Base-by-base conservation (phyloP, 352 stramenopile genomes). In the Phytophthora brassicae region DNA sequence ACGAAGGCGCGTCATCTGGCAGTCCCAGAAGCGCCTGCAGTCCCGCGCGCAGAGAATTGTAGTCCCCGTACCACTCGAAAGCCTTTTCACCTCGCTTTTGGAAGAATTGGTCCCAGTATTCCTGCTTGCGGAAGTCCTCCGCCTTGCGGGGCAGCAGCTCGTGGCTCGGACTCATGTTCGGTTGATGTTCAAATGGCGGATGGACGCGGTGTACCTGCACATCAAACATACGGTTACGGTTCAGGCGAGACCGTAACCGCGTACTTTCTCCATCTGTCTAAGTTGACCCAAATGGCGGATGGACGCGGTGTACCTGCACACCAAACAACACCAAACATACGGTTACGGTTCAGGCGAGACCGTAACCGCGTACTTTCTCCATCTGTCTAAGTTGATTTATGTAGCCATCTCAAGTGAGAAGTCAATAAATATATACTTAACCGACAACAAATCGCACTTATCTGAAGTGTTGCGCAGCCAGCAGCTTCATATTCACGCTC, bases 11-110 rank as follows among this genome's bases (percentile, higher is more conserved):
- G 48, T 66, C 60, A 47, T 56, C 45, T 4, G 70, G 64, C 11
- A 77, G 56, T 5, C 60, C 53, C 29, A 82, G 58, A n/a, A 75
- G 39, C 26, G 46, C 49, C 33, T 79, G 57, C 41, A 93, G 59
- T 8, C 23, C 51, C 1, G 29, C 54, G n/a, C 68, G 67, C 26
- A 93, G 49, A 6, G 79, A 62, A 12, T 58, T 44, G 29, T 83
- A 93, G 43, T 84, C 68, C 9, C 84, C 83, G 44, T 93, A 94
- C 85, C 85, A 94, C 52, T 94, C 85, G 51, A 94, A 94, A 6
- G 84, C 81, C 45, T 85, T 62, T 47, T 84, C 68, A 44, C 80
- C 74, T n/a, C 82, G 76, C 64, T 88, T 81, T 46, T 77, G 54
- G 60, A 91, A 91, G 72, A 91, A 91, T 42, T 56, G 31, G 60